Evolutionary conservation across 2,329 filamentous ascomycete genomes (phyloP), one percentile per base, ranked within the genome.

Genomic region (Penicillium rolfsii): DNA sequence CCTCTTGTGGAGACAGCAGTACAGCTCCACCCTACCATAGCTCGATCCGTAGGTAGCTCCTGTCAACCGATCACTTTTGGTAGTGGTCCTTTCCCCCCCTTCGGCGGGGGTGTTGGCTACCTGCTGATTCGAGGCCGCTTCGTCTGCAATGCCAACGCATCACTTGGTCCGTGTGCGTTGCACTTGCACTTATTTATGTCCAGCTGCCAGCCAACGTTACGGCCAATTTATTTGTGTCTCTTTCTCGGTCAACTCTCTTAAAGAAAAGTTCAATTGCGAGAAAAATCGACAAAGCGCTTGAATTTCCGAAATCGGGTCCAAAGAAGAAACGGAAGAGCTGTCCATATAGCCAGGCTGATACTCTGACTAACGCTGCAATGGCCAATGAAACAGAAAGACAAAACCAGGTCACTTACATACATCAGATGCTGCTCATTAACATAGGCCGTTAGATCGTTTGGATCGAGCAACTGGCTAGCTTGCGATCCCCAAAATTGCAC

Each of bases 91-190:
- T 11, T 11, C 30, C n/a, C 30, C 19, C 49, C 48, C 19, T 19
- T 61, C 55, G 62, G 59, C 62, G 59, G 59, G 61, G 56, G 43
- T 36, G 49, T 40, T 55, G 43, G 50, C 49, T 35, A 55, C 53
- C 43, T 43, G 43, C 55, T 56, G 30, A 55, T 58, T 52, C 28
- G 55, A 35, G 48, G 46, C 6, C 36, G 14, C 38, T 58, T 59
- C 52, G 35, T 55, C 63, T 66, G 64, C 64, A 66, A 19, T 57
- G 66, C 63, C 67, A 69, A 64, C 67, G 61, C 67, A 69, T 67
- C 64, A 61, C 14, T 67, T 67, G 67, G 67, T 63, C 67, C 66
- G 66, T 69, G 67, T 67, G 60, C 54, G 62, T 57, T 60, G 63
- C 56, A 57, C 43, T 57, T 60, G 63, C 56, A 57, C 43, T 66